phyloP scores from a whole-genome alignment of 257 asterid genomes.

The Petrea volubilis region DNA sequence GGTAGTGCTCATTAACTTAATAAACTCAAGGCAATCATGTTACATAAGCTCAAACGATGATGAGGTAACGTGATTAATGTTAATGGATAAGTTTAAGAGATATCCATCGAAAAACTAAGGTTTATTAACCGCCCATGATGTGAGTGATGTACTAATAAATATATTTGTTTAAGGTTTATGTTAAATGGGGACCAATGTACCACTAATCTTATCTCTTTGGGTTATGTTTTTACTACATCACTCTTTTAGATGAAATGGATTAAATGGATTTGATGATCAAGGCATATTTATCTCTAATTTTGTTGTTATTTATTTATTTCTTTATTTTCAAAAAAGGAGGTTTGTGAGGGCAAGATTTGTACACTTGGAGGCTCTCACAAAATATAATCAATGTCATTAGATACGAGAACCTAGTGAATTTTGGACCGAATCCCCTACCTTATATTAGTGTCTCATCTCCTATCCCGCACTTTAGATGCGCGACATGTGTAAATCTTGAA shows the following conservation, averaged over 20 bases:
- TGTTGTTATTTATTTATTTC: too few species aligned
- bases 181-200: not conserved
- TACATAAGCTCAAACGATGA: constrained; percentile 15
- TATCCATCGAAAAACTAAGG: not conserved
- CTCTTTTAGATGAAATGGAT: not conserved
- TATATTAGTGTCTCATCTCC: too few species aligned
- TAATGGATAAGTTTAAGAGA: constrained; percentile 3
- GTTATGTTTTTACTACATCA: not conserved
- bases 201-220: not conserved
- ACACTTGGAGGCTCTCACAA: too few species aligned
- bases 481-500: too few species aligned
- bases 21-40: constrained; percentile 5
- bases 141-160: not conserved
- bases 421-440: too few species aligned
- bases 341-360: constrained; percentile 6
- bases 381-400: too few species aligned
- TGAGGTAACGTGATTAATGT: constrained; percentile 14
- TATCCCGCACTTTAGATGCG: too few species aligned
- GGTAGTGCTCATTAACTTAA: constrained; percentile 11
- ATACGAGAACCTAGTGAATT: too few species aligned
- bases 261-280: not conserved
- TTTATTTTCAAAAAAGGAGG: not conserved
- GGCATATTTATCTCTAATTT: too few species aligned
- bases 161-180: not conserved
- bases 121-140: constrained; percentile 29